Conservation (phyloP, 1,284 basidiomycete species). For the Cronartium quercuum region DNA sequence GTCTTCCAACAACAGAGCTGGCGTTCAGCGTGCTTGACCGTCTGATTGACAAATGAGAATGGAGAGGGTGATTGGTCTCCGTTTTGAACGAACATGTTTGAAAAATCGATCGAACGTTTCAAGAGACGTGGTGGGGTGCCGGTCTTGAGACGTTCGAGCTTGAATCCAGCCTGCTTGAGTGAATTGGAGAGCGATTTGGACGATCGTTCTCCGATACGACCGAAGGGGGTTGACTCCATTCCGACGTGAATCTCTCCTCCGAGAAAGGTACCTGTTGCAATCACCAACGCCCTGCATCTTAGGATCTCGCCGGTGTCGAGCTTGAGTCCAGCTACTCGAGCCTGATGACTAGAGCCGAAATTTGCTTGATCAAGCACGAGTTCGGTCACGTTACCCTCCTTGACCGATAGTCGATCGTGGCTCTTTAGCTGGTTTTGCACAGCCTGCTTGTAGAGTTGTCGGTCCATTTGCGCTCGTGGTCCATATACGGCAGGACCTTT, state of each 20-base stretch:
- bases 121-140: conserved; percentile 78
- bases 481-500: conserved; percentile 86
- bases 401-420: conserved; percentile 65
- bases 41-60: conserved; percentile 42
- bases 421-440: conserved; percentile 66
- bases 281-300: conserved; percentile 68
- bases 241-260: conserved; percentile 83
- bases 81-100: conserved; percentile 57
- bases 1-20: conserved; percentile 72
- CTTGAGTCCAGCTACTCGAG: conserved; percentile 2
- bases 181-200: conserved; percentile 64
- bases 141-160: conserved; percentile 74
- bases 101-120: conserved; percentile 64
- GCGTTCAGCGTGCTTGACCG: conserved; percentile 56
- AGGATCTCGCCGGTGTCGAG: conserved; percentile 62
- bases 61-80: conserved; percentile 46
- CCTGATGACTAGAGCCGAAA: not conserved
- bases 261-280: conserved; percentile 85
- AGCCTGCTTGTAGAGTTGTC: conserved; percentile 68
- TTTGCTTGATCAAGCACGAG: conserved; percentile 60
- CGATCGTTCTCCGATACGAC: conserved; percentile 69
- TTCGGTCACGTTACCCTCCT: conserved; percentile 70
- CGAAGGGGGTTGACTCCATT: conserved; percentile 69
- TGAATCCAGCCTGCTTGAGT: conserved; percentile 67
- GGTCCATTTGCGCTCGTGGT: conserved; percentile 80